Base-by-base conservation (phyloP, 2,329 filamentous ascomycete species). In the Fusarium sp. region DNA sequence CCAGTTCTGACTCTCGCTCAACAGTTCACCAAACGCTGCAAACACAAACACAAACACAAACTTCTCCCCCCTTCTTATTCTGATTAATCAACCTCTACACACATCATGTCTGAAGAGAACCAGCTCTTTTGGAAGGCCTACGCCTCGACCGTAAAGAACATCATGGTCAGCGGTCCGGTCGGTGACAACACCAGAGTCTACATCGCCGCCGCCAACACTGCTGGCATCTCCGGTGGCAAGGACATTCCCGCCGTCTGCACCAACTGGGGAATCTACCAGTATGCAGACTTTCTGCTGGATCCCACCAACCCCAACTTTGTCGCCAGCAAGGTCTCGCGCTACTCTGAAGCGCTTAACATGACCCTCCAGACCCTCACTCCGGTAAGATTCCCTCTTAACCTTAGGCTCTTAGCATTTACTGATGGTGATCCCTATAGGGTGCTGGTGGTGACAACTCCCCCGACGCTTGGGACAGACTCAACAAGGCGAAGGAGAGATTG, bases 101-200 rank as follows among this genome's bases (percentile, higher is more conserved):
- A 0, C 33, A 54, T 7, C 14, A 54, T 54, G 50, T 54, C 24
- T 28, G 50, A 54, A 39, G 50, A 54, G 50, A 54, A 39, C 18
- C 50, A 54, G 20, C 50, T 39, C 33, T 54, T 54, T 38, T 54
- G 50, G 50, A 54, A 54, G 33, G 50, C 50, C 20, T 54, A 54
- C 3, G 50, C 50, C 50, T 39, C 50, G 5, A 54, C 50, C 20
- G 24, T 54, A 5, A 54, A 54, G 50, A 54, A 39, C 24, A 54
- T 54, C 20, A 54, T 54, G 50, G 33, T 39, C 24, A n/a, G 50
- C 2, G 50, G 50, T 24, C 50, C 50, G 5, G 33, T 54, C 0
- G 24, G 50, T 6, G 33, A 39, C 10, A 54, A 54, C 14, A 39
- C 33, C 14, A 54, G 33, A 38, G 33, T 54, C 14, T 54, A 54